A percentile compares a stretch with the other conserved stretches of the same genome.
Evolutionary conservation across 768 basidiomycete genomes (phyloP).

Genomic region (Serendipita vermifera): DNA sequence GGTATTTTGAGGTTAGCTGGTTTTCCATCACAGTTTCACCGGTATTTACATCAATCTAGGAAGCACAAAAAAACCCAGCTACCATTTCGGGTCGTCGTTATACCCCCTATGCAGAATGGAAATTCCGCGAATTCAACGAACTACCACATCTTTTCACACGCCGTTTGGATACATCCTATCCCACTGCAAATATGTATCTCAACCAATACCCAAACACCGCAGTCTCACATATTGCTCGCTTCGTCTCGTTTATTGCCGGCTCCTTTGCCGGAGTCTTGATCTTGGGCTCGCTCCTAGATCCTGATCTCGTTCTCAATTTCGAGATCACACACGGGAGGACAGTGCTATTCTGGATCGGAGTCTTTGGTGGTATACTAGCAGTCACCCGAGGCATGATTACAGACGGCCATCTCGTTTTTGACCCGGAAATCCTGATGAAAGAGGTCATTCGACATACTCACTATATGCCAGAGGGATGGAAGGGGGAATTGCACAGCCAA

Average conservation of each 20-base stretch:
- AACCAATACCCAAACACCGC: constrained; percentile 80
- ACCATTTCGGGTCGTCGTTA: constrained; percentile 86
- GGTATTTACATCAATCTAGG: constrained; percentile 35
- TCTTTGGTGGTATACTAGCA: constrained; percentile 81
- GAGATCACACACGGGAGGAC: constrained; percentile 91
- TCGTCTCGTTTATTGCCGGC: constrained; percentile 90
- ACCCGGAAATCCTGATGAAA: constrained; percentile 83
- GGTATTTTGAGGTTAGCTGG: constrained; percentile 84
- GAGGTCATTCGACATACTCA: constrained; percentile 91
- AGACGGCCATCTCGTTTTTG: constrained; percentile 85
- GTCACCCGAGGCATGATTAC: constrained; percentile 92
- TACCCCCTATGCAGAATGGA: constrained; percentile 93
- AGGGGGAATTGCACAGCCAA: constrained; percentile 75
- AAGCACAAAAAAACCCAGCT: constrained; percentile 98
- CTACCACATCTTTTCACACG: constrained; percentile 83
- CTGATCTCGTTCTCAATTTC: constrained; percentile 84
- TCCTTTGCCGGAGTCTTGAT: constrained; percentile 94
- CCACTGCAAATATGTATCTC: constrained; percentile 85
- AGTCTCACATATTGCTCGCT: constrained; percentile 35
- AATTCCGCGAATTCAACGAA: constrained; percentile 98
- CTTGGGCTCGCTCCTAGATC: constrained; percentile 82
- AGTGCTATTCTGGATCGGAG: constrained; percentile 79
- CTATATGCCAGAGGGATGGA: constrained; percentile 93
- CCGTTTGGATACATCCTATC: constrained; percentile 78
- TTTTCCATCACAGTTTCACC: not conserved